A percentile compares a stretch with the other conserved stretches of the same genome.
Conservation (phyloP, 495 filamentous ascomycete genomes). For the Xylaria flabelliformis region DNA sequence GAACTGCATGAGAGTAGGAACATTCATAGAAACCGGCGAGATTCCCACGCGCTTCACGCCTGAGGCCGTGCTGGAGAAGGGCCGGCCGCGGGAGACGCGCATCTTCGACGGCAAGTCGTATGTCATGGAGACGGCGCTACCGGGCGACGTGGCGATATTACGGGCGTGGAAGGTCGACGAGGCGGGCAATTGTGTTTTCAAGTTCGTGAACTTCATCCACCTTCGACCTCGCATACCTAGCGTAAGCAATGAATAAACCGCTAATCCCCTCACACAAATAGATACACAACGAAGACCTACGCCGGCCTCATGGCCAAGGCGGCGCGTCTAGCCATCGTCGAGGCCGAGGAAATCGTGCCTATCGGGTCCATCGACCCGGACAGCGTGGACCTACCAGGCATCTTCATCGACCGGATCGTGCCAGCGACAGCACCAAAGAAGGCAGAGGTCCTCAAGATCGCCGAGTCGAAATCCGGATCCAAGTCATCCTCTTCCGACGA, state of each 20-base stretch:
- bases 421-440: constrained; percentile 60
- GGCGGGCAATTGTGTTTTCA: constrained; percentile 68
- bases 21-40: constrained; percentile 65
- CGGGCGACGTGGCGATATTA: constrained; percentile 68
- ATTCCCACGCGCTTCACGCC: constrained; percentile 62
- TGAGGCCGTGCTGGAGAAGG: constrained; percentile 60
- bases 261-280: constrained; percentile 25
- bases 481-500: constrained; percentile 36
- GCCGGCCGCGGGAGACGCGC: constrained; percentile 62
- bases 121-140: constrained; percentile 68
- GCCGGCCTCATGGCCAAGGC: constrained; percentile 67
- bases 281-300: constrained; percentile 68
- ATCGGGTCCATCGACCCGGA: constrained; percentile 63
- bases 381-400: constrained; percentile 66
- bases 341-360: constrained; percentile 72
- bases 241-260: neutral
- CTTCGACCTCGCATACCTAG: no score
- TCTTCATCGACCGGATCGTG: constrained; percentile 69
- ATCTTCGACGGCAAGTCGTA: constrained; percentile 65
- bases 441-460: constrained; percentile 61
- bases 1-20: constrained; percentile 43
- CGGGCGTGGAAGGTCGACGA: constrained; percentile 69
- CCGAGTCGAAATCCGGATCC: constrained; percentile 30
- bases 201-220: constrained; percentile 38
- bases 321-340: constrained; percentile 66